These are phyloP conservation scores for Talaromyces borbonicus DNA, from an alignment of 495 filamentous ascomycete species.

Conservation along the genomic window DNA sequence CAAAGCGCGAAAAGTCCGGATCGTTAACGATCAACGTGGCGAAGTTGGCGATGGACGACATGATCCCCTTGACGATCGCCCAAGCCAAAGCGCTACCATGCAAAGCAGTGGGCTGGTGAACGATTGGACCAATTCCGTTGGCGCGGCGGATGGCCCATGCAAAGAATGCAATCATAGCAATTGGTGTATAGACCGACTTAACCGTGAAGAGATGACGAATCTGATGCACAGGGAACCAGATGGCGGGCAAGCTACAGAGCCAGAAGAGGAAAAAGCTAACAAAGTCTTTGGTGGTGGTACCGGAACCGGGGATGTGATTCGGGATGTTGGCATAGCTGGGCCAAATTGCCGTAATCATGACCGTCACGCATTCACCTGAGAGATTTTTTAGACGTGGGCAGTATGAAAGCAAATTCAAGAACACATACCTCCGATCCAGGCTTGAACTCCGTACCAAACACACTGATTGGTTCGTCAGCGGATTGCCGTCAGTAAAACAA, in stretches of 20 bases:
- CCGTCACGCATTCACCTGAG: constrained; percentile 58
- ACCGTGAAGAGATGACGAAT: constrained; percentile 82
- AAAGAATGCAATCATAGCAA: constrained; percentile 78
- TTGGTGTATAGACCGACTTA: constrained; percentile 78
- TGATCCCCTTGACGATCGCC: constrained; percentile 74
- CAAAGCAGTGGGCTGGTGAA: constrained; percentile 55
- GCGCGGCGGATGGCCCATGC: constrained; percentile 83
- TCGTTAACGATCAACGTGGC: constrained; percentile 72
- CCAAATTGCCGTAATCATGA: constrained; percentile 84
- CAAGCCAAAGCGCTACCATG: constrained; percentile 66
- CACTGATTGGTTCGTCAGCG: neutral
- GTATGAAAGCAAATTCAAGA: neutral
- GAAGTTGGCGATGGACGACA: constrained; percentile 88
- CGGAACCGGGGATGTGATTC: constrained; percentile 58
- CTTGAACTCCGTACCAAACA: constrained; percentile 69
- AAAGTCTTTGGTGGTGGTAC: constrained; percentile 67
- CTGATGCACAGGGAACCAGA: constrained; percentile 59
- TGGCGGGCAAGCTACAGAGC: constrained; percentile 67
- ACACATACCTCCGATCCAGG: constrained; percentile 64
- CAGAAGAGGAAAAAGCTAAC: constrained; percentile 80
- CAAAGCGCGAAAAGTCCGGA: constrained; percentile 85
- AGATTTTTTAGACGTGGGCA: neutral
- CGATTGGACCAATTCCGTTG: constrained; percentile 76
- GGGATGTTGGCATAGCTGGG: constrained; percentile 52
- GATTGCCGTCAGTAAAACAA: too few species aligned